These are phyloP conservation scores for Emmonsiellopsis sp. DNA, from an alignment of 2,329 filamentous ascomycete genomes.

Conservation along the genomic window DNA sequence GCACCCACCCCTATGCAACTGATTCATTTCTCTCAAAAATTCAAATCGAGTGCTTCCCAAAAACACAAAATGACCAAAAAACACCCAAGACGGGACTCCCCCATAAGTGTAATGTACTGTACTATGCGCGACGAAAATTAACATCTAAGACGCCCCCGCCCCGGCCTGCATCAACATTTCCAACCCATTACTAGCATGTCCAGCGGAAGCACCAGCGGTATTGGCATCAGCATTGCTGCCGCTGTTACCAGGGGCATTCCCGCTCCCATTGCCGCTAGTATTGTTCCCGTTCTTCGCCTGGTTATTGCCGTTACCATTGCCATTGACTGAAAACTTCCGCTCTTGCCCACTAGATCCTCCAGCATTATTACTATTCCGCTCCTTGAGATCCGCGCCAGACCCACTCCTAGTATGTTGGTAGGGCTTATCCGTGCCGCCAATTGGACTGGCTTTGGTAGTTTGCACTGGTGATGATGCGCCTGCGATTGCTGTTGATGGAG, in stretches of 20 bases:
- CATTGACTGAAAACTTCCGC: background rate
- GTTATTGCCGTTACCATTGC: background rate
- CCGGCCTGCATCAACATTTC: background rate
- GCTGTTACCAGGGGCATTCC: background rate
- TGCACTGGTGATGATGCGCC: background rate
- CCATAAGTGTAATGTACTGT: too few relatives aligned
- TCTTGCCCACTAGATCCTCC: background rate
- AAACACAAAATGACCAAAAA: too few relatives aligned
- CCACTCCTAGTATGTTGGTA: background rate
- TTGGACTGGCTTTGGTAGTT: background rate
- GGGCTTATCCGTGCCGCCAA: background rate
- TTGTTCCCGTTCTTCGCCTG: background rate
- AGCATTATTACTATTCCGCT: background rate
- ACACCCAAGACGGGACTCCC: too few relatives aligned
- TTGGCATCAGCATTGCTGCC: background rate
- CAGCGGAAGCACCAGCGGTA: background rate
- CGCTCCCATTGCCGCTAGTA: background rate
- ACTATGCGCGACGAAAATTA: too few relatives aligned
- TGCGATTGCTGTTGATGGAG: constrained; percentile 3
- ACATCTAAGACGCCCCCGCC: too few relatives aligned
- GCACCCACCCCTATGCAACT: too few relatives aligned
- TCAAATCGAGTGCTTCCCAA: too few relatives aligned
- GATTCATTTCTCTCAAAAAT: too few relatives aligned
- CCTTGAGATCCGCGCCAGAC: background rate
- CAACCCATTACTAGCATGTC: background rate